These are phyloP conservation scores for Pyrenochaeta sp. DNA, from an alignment of 2,329 filamentous ascomycete genomes.

Conservation along the genomic window DNA sequence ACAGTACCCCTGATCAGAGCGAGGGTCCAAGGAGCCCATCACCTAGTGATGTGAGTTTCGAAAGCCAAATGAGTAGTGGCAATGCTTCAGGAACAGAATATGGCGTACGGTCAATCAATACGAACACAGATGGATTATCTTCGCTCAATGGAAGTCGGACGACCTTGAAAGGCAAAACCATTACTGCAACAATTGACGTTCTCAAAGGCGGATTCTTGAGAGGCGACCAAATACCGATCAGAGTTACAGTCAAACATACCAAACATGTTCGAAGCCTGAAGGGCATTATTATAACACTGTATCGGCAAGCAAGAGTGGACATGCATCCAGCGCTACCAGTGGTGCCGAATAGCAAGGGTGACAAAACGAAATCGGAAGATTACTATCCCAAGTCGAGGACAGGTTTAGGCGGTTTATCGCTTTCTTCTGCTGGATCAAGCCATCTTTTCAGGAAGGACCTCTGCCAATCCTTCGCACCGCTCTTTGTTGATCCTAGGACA, in stretches of 20 bases:
- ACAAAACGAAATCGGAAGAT: constrained; percentile 77
- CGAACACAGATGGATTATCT: constrained; percentile 53
- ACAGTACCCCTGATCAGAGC: constrained; percentile 36
- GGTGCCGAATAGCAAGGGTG: constrained; percentile 68
- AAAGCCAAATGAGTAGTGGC: constrained; percentile 64
- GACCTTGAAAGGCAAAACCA: constrained; percentile 72
- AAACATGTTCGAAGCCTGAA: constrained; percentile 90
- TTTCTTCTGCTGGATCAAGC: constrained; percentile 84
- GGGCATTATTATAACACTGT: constrained; percentile 91
- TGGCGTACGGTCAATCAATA: constrained; percentile 49
- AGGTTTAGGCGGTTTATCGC: constrained; percentile 82
- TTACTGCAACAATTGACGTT: constrained; percentile 85
- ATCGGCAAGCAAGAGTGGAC: constrained; percentile 89
- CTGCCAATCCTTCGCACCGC: constrained; percentile 83
- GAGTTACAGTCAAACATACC: constrained; percentile 83
- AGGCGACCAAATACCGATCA: constrained; percentile 82
- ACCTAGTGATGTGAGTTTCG: constrained; percentile 57
- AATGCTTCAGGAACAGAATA: constrained; percentile 56
- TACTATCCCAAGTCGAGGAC: constrained; percentile 88
- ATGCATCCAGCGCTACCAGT: constrained; percentile 71
- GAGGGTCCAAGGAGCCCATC: constrained; percentile 52
- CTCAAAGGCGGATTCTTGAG: constrained; percentile 83
- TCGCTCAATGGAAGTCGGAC: constrained; percentile 57
- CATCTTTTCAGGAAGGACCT: constrained; percentile 97
- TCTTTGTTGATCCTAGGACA: constrained; percentile 84